A percentile compares a stretch with the other conserved stretches of the same genome.
Evolutionary conservation across 371 early-diverging fungal genomes (phyloP).

Genomic region (Quaeritorhiza haematococci): DNA sequence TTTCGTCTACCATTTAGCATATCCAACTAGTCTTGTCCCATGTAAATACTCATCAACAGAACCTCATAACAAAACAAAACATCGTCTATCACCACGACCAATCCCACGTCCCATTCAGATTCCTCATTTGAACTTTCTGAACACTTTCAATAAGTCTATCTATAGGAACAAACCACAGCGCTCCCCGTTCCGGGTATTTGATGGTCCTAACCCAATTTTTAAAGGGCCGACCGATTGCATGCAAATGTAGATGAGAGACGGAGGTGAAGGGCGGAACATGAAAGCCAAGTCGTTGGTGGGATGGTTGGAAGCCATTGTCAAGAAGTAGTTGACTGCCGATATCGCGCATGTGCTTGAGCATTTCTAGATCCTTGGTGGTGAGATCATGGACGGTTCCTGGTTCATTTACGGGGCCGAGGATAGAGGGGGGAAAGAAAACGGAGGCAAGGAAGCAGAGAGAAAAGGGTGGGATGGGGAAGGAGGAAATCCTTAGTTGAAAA

Average conservation of each 20-base stretch:
- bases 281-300: slow-evolving; percentile 49
- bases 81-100: no score
- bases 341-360: slow-evolving; percentile 39
- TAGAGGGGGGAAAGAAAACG: no score
- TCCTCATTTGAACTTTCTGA: no score
- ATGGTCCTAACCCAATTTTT: slow-evolving; percentile 19
- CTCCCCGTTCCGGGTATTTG: slow-evolving; percentile 26
- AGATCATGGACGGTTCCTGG: slow-evolving; percentile 18
- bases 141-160: slow-evolving; percentile 13
- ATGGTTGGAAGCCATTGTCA: slow-evolving; percentile 28
- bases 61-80: no score
- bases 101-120: no score
- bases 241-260: slow-evolving; percentile 56
- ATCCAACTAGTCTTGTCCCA: no score
- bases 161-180: slow-evolving; percentile 23
- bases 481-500: no score
- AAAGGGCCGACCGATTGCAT: slow-evolving; percentile 53
- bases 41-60: no score
- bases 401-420: no score
- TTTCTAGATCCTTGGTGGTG: slow-evolving; percentile 10
- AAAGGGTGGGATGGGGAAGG: no score
- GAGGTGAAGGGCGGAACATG: slow-evolving; percentile 65
- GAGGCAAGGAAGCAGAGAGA: slow-evolving; percentile 1
- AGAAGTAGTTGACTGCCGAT: slow-evolving; percentile 35
- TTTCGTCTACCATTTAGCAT: no score